Percentiles rank a stretch among this genome's conserved stretches.
Evolutionary conservation across 257 asterid species (phyloP).

Genomic region (Nicotiana paniculata): DNA sequence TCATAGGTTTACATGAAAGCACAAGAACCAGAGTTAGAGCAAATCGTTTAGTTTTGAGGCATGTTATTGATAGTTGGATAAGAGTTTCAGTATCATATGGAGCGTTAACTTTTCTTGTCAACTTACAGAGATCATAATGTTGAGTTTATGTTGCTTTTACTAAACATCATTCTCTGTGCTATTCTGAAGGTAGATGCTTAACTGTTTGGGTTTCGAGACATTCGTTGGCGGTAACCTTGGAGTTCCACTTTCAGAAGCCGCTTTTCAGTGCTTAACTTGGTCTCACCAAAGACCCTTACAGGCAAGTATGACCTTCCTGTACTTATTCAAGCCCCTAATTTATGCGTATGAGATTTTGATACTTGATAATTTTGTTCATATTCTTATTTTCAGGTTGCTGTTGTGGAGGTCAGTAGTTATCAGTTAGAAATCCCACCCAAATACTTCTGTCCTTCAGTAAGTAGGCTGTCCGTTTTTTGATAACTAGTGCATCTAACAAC

Average conservation of each 20-base stretch:
- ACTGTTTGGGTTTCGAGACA: constrained; percentile 20
- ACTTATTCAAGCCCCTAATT: no score
- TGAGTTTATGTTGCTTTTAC: not conserved
- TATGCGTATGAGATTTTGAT: no score
- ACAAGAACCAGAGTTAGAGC: no score
- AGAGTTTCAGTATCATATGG: no score
- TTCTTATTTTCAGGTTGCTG: constrained; percentile 21
- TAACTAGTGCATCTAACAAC: not conserved
- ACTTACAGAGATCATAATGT: not conserved
- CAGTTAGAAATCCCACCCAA: constrained; percentile 38
- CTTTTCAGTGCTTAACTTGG: constrained; percentile 22
- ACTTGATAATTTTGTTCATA: no score
- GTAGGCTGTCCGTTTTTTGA: not conserved
- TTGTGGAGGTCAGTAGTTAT: constrained; percentile 44
- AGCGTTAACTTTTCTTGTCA: not conserved
- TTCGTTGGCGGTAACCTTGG: constrained; percentile 39
- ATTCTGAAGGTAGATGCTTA: constrained; percentile 20
- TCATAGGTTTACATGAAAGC: no score
- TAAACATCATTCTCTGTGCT: not conserved
- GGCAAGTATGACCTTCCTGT: constrained; percentile 10
- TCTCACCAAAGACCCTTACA: constrained; percentile 21
- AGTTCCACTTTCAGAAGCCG: constrained; percentile 37
- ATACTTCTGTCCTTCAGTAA: constrained; percentile 28
- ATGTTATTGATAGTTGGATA: no score
- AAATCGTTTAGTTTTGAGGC: no score